Percentiles rank a stretch among this genome's conserved stretches.
Evolutionary conservation across 768 basidiomycete genomes (phyloP).

Genomic region (Hysterangium stoloniferum): DNA sequence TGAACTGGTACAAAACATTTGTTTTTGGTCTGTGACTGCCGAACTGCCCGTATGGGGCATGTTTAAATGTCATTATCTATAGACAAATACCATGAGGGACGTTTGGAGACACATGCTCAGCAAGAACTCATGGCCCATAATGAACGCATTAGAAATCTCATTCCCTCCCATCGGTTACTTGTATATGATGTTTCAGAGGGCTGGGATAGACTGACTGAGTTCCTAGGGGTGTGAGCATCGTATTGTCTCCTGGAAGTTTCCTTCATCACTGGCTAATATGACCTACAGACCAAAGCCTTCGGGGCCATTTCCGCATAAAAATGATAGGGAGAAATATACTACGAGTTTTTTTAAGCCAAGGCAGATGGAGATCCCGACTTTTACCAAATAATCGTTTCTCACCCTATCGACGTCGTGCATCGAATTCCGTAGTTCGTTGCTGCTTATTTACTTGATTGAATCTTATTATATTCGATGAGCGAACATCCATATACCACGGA

Average conservation of each 20-base stretch:
- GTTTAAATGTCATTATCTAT: neutral
- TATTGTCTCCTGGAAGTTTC: neutral
- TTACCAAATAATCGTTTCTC: too few species aligned
- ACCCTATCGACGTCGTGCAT: too few species aligned
- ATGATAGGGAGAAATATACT: neutral
- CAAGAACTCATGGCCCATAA: slow-evolving; percentile 3
- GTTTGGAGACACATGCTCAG: neutral
- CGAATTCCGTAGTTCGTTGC: too few species aligned
- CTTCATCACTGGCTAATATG: neutral
- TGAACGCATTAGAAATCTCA: slow-evolving; percentile 3
- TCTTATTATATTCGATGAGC: too few species aligned
- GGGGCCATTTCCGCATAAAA: too few species aligned
- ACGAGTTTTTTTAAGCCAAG: too few species aligned
- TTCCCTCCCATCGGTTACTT: slow-evolving; percentile 2
- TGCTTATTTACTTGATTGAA: too few species aligned
- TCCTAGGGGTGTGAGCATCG: slow-evolving; percentile 8
- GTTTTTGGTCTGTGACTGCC: neutral
- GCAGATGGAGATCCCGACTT: too few species aligned
- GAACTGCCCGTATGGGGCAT: neutral
- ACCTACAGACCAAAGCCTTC: too few species aligned
- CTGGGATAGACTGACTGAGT: slow-evolving; percentile 1
- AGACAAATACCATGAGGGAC: slow-evolving; percentile 3
- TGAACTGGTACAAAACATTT: neutral
- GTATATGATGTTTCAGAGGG: slow-evolving; percentile 2
- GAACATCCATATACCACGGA: too few species aligned